A percentile compares a stretch with the other conserved stretches of the same genome.
These are phyloP conservation scores for Eucalyptus dawsonii DNA, from an alignment of 345 rosid species.

Conservation along the genomic window DNA sequence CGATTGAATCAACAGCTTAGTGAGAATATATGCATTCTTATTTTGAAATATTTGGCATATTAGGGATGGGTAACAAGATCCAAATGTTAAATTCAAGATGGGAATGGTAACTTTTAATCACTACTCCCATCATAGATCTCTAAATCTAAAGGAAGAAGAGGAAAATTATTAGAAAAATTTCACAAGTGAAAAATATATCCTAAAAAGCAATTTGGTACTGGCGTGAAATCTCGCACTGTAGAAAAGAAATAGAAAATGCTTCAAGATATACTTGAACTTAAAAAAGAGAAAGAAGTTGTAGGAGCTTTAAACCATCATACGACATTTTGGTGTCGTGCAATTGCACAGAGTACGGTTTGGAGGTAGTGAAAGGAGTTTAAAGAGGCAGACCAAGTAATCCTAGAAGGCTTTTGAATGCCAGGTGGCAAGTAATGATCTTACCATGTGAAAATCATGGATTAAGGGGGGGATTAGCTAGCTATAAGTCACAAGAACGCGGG, in stretches of 20 bases:
- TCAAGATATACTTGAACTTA: neutral
- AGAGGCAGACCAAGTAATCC: neutral
- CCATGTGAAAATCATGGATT: neutral
- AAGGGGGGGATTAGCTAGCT: neutral
- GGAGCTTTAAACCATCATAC: neutral
- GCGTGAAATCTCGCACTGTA: neutral
- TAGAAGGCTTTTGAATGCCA: neutral
- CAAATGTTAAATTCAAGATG: neutral
- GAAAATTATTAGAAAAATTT: neutral
- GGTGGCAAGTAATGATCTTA: neutral
- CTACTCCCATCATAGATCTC: neutral
- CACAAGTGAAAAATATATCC: neutral
- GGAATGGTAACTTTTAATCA: neutral
- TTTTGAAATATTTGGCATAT: neutral
- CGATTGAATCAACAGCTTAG: fast-evolving
- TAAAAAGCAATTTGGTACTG: neutral
- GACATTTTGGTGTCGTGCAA: neutral
- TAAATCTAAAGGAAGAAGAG: neutral
- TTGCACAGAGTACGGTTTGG: neutral
- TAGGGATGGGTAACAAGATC: neutral
- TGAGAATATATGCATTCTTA: fast-evolving
- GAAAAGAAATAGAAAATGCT: neutral
- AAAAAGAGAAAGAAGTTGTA: neutral
- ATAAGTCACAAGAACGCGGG: neutral
- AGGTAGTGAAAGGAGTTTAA: neutral